These are phyloP conservation scores for Neurospora sp. DNA, from an alignment of 495 filamentous ascomycete genomes.

Conservation along the genomic window DNA sequence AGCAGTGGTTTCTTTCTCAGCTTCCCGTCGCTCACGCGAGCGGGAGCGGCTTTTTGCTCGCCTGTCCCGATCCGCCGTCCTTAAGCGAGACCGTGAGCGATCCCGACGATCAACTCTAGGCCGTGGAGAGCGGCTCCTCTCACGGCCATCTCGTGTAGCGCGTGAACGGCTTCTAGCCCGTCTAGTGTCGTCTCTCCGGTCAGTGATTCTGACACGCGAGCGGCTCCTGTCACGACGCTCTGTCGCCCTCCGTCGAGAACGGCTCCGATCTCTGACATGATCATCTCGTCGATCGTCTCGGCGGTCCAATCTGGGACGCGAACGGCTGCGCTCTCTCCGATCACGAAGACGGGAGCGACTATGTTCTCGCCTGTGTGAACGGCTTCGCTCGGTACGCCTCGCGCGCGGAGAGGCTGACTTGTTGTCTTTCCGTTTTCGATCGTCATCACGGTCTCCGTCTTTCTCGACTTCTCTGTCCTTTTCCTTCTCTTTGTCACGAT, in stretches of 20 bases:
- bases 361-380: constrained; percentile 12
- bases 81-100: constrained; percentile 17
- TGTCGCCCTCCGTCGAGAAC: constrained; percentile 16
- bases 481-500: constrained; percentile 21
- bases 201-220: constrained; percentile 20
- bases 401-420: constrained; percentile 17
- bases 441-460: constrained; percentile 15
- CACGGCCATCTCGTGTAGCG: constrained; percentile 12
- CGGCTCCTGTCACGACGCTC: constrained; percentile 21
- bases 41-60: constrained; percentile 26
- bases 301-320: constrained; percentile 17
- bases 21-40: constrained; percentile 1
- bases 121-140: constrained; percentile 20
- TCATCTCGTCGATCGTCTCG: constrained; percentile 18
- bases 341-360: constrained; percentile 20
- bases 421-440: constrained; percentile 14
- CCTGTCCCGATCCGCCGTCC: constrained; percentile 13
- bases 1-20: neutral
- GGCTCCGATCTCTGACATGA: constrained; percentile 18
- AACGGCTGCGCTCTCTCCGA: constrained; percentile 32
- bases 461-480: constrained; percentile 23
- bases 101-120: constrained; percentile 17
- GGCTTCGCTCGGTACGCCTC: constrained; percentile 14
- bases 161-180: constrained; percentile 28
- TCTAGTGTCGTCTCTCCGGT: constrained; percentile 16